A percentile compares a stretch with the other conserved stretches of the same genome.
phyloP scores from a whole-genome alignment of 345 rosid genomes.

The Camelina neglecta region DNA sequence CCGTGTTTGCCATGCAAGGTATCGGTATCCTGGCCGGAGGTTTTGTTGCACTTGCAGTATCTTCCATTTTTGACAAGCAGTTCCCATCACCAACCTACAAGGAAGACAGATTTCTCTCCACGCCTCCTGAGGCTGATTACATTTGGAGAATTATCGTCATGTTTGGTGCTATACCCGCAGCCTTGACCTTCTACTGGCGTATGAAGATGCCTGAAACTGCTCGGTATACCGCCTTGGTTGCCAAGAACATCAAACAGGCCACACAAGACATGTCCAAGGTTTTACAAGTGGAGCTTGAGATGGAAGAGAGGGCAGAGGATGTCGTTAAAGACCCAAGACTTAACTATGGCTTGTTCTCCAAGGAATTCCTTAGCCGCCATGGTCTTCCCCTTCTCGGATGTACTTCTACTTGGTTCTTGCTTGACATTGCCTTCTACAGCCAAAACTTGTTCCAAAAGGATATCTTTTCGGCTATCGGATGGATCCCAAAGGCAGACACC shows the following conservation, averaged over 20 bases:
- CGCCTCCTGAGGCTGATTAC: slow-evolving; percentile 63
- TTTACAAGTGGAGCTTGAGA: slow-evolving; percentile 47
- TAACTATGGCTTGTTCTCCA: slow-evolving; percentile 59
- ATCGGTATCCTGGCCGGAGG: slow-evolving; percentile 79
- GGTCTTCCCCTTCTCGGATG: slow-evolving; percentile 70
- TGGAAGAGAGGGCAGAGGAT: slow-evolving; percentile 41
- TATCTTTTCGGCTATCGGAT: slow-evolving; percentile 63
- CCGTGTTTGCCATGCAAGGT: slow-evolving; percentile 90
- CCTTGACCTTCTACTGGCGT: slow-evolving; percentile 66
- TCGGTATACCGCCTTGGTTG: slow-evolving; percentile 61
- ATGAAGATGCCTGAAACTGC: slow-evolving; percentile 91
- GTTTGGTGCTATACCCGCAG: slow-evolving; percentile 76
- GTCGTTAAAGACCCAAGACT: slow-evolving; percentile 14
- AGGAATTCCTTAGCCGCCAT: slow-evolving; percentile 50
- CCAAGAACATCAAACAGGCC: slow-evolving; percentile 55
- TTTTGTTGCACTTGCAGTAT: slow-evolving; percentile 50
- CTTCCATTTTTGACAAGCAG: slow-evolving; percentile 45
- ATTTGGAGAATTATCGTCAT: slow-evolving; percentile 68
- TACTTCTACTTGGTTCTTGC: slow-evolving; percentile 63
- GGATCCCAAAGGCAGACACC: slow-evolving; percentile 64
- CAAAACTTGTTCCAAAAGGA: slow-evolving; percentile 76
- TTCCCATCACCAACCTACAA: slow-evolving; percentile 54
- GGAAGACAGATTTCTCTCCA: slow-evolving; percentile 48
- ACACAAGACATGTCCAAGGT: slow-evolving; percentile 58
- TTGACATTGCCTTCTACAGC: slow-evolving; percentile 74